Evolutionary conservation across 2,329 filamentous ascomycete species (phyloP), one percentile per base, ranked within the genome.

Genomic region (Coniosporium tulheliwenetii): DNA sequence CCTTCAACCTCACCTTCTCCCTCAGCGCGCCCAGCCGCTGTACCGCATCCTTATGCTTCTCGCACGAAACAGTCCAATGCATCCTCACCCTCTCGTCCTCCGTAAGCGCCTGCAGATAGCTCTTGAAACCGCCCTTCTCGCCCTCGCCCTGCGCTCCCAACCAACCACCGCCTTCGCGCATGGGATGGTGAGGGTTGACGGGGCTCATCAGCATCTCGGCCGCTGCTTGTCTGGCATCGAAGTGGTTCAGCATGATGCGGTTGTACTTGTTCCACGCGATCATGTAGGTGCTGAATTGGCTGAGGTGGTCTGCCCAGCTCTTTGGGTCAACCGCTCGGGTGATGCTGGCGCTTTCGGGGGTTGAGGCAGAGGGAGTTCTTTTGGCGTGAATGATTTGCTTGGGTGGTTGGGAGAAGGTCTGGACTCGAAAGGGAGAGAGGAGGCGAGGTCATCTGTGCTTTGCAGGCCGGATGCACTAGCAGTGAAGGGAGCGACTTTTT

Each of bases 11-110:
- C 38, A 71, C 61, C 45, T 60, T 51, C 43, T 67, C 64, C 50
- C 60, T 60, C 37, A 66, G 51, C 37, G 57, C 65, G 56, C 70
- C 63, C 51, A 77, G 81, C 47, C 75, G 70, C 47, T 67, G 63
- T 42, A 85, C 61, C 8, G 70, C 69, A 42, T 65, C 56, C 43
- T 73, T 68, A 51, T 86, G 81, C 44, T 67, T 67, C 36, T 74
- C 69, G 44, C 71, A 74, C 7, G 73, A 73, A 8, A 68, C 56
- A 29, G 60, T 60, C 78, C 81, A 85, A 42, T 70, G 67, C 50
- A 66, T 65, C 42, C 77, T 65, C 5, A 83, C 72, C 38, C 65
- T 63, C 46, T 75, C 70, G 52, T 86, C 81, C 56, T 83, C 73
- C 47, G 72, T 69, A 41, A 80, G 59, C 53, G 72, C 74, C 32